Percentiles rank a stretch among this genome's conserved stretches.
phyloP scores from a whole-genome alignment of 352 stramenopile species.

The Poterioochromonas sp. region DNA sequence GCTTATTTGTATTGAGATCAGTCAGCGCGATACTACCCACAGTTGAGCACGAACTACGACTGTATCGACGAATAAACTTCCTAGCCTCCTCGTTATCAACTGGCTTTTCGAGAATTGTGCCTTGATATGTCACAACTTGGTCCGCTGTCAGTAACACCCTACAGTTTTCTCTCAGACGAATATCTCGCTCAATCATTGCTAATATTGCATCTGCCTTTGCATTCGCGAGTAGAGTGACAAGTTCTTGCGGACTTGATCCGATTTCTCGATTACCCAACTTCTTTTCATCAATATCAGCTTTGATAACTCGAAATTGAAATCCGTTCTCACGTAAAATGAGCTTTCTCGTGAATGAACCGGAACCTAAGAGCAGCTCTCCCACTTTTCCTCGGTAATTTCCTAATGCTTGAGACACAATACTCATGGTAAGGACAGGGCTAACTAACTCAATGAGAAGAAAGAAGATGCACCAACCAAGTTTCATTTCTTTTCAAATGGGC shows the following conservation, averaged over 20 bases:
- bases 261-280: neutral
- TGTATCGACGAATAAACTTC: neutral
- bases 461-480: no score
- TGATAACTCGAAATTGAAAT: neutral
- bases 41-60: neutral
- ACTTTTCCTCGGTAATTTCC: neutral
- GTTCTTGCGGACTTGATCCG: neutral
- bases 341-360: constrained; percentile 2
- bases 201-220: constrained; percentile 7
- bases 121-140: neutral
- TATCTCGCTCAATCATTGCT: neutral
- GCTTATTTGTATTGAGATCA: neutral
- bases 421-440: neutral
- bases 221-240: neutral
- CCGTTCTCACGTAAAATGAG: neutral
- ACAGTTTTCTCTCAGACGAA: neutral
- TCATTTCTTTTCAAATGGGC: neutral
- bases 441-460: neutral
- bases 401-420: neutral
- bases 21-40: neutral
- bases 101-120: constrained; percentile 12
- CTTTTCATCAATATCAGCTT: constrained; percentile 22
- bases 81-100: neutral
- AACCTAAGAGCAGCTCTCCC: neutral
- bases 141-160: constrained; percentile 21